A percentile compares a stretch with the other conserved stretches of the same genome.
Conservation (phyloP, 2,329 filamentous ascomycete species). For the Botrytis aclada region DNA sequence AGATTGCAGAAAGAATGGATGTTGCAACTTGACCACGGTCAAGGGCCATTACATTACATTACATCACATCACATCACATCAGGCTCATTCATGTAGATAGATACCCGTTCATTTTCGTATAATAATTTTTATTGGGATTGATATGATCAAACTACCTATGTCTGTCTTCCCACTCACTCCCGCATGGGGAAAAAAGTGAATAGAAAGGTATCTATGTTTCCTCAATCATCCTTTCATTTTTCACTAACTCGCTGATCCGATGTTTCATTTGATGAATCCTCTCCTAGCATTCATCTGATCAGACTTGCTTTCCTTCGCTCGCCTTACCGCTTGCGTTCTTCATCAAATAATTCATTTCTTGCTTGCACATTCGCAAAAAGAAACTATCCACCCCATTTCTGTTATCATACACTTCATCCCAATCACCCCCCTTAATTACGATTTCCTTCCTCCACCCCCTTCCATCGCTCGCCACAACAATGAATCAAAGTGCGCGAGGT, state of each 20-base stretch:
- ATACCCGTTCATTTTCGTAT: neutral
- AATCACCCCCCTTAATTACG: neutral
- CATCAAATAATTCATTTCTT: conserved; percentile 1
- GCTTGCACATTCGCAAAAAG: neutral
- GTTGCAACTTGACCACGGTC: neutral
- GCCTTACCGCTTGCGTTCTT: neutral
- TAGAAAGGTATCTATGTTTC: neutral
- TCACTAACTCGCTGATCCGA: neutral
- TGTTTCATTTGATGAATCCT: neutral
- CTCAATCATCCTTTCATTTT: neutral
- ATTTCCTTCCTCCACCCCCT: neutral
- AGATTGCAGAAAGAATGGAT: neutral
- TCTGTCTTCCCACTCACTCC: neutral
- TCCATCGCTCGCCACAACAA: neutral
- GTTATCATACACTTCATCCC: conserved; percentile 12
- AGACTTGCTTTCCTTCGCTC: neutral
- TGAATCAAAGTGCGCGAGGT: neutral
- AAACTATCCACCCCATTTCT: neutral
- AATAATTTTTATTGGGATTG: neutral
- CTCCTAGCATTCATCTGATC: neutral
- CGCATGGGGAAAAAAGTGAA: neutral
- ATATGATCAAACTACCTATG: neutral
- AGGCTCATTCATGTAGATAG: neutral
- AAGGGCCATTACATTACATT: neutral
- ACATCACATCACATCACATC: neutral